Percentiles rank a stretch among this genome's conserved stretches.
Conservation (phyloP, 768 basidiomycete species). For the Xerocomellus intermedius region DNA sequence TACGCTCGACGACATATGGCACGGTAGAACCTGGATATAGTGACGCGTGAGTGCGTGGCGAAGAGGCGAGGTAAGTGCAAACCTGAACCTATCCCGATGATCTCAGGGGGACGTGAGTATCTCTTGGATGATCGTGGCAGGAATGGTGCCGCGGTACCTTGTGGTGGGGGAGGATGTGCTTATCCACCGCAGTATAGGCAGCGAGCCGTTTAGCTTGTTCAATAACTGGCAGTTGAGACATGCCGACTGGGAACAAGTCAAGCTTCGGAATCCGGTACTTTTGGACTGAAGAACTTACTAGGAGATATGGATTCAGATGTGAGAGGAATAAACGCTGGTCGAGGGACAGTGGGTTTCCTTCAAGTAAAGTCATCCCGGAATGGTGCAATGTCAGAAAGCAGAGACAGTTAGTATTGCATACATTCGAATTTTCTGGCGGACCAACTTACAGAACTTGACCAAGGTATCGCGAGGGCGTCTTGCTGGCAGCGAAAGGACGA, state of each 20-base stretch:
- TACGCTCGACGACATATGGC: constrained; percentile 94
- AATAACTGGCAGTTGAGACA: constrained; percentile 43
- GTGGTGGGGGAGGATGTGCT: constrained; percentile 79
- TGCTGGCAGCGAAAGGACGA: constrained; percentile 6
- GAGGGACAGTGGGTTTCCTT: constrained; percentile 12
- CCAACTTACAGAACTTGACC: constrained; percentile 19
- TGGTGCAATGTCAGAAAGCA: no score
- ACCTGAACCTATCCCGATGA: constrained; percentile 90
- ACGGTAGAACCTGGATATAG: constrained; percentile 76
- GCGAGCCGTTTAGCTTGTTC: constrained; percentile 89
- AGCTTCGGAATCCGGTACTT: neutral
- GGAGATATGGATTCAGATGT: neutral
- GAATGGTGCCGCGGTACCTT: constrained; percentile 51
- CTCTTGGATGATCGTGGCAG: neutral
- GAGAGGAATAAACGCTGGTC: constrained; percentile 8
- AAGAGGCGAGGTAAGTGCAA: neutral
- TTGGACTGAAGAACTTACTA: constrained; percentile 6
- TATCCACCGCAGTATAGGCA: constrained; percentile 92
- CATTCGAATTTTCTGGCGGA: neutral
- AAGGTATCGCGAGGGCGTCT: constrained; percentile 12
- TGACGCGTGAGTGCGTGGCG: constrained; percentile 1
- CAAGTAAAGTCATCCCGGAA: neutral
- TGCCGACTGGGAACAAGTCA: constrained; percentile 5
- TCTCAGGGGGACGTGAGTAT: constrained; percentile 38
- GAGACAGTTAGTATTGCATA: neutral